Percentiles rank a stretch among this genome's conserved stretches.
These are phyloP conservation scores for Starmerella powellii DNA, from an alignment of 805 yeast species.

Conservation along the genomic window DNA sequence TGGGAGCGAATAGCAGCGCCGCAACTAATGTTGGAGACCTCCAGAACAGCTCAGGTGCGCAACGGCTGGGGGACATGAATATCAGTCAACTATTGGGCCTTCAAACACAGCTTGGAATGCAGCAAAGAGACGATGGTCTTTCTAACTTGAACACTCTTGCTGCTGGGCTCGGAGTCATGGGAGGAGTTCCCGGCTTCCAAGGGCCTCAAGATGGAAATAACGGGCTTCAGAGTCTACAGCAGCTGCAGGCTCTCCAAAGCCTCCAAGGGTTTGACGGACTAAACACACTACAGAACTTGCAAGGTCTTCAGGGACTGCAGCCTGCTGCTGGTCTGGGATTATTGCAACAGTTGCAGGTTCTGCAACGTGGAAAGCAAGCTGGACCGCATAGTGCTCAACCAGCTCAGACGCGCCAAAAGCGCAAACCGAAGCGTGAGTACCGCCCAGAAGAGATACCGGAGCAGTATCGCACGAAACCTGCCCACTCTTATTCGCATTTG, in stretches of 20 bases:
- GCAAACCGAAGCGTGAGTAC: conserved; percentile 45
- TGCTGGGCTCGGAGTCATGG: not conserved
- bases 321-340: conserved; percentile 17
- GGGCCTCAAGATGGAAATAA: not conserved
- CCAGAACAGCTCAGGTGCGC: too few species aligned
- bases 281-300: conserved; percentile 7
- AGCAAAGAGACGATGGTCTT: not conserved
- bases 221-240: conserved; percentile 7
- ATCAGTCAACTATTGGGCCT: conserved; percentile 6
- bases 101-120: conserved; percentile 1
- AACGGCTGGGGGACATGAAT: not conserved
- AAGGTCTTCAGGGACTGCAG: conserved; percentile 12
- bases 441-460: conserved; percentile 78
- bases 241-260: conserved; percentile 10
- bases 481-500: conserved; percentile 64
- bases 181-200: not conserved
- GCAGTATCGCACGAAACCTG: conserved; percentile 74
- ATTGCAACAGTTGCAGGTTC: conserved; percentile 13
- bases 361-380: conserved; percentile 6
- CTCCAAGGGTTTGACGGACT: conserved; percentile 14
- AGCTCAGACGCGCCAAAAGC: conserved; percentile 11
- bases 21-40: too few species aligned
- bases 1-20: not conserved
- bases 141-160: not conserved
- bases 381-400: not conserved